A percentile compares a stretch with the other conserved stretches of the same genome.
phyloP scores from a whole-genome alignment of 2,329 filamentous ascomycete species.

The Fusarium pseudonygamai region DNA sequence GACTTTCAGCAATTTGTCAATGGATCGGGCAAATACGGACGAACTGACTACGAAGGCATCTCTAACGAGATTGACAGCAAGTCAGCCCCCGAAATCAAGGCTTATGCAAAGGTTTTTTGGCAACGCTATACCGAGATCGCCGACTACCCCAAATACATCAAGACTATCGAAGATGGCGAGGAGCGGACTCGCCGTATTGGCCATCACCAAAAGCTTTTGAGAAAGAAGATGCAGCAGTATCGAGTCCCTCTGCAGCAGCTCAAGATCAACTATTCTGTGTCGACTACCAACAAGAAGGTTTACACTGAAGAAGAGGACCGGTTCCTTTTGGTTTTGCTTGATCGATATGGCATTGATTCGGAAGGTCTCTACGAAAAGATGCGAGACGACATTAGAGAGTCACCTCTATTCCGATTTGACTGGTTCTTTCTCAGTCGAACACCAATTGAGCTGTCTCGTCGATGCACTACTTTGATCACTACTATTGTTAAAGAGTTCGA shows the following conservation, averaged over 20 bases:
- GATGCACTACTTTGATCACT: slow-evolving; percentile 93
- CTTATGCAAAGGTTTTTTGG: slow-evolving; percentile 97
- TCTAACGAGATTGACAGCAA: slow-evolving; percentile 93
- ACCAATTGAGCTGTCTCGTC: slow-evolving; percentile 88
- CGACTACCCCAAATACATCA: slow-evolving; percentile 89
- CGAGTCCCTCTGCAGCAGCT: slow-evolving; percentile 97
- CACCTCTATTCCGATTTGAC: slow-evolving; percentile 94
- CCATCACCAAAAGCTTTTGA: slow-evolving; percentile 90
- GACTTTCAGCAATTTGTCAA: slow-evolving; percentile 99
- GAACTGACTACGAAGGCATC: slow-evolving; percentile 85
- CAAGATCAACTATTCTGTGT: slow-evolving; percentile 98
- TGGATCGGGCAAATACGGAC: slow-evolving; percentile 90
- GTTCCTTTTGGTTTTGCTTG: slow-evolving; percentile 91
- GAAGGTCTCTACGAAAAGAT: slow-evolving; percentile 93
- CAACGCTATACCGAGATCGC: slow-evolving; percentile 89
- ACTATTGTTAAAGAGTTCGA: slow-evolving; percentile 97
- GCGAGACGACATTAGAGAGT: slow-evolving; percentile 95
- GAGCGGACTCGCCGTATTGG: slow-evolving; percentile 88
- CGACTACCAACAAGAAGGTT: slow-evolving; percentile 99
- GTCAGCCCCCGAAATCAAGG: slow-evolving; percentile 82
- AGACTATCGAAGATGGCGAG: slow-evolving; percentile 91
- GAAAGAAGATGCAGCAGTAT: slow-evolving; percentile 95
- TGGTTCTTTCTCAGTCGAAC: slow-evolving; percentile 99
- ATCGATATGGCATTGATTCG: slow-evolving; percentile 90
- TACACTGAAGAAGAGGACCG: slow-evolving; percentile 99